These are phyloP conservation scores for Roridomyces roridus DNA, from an alignment of 768 basidiomycete species.

Conservation along the genomic window DNA sequence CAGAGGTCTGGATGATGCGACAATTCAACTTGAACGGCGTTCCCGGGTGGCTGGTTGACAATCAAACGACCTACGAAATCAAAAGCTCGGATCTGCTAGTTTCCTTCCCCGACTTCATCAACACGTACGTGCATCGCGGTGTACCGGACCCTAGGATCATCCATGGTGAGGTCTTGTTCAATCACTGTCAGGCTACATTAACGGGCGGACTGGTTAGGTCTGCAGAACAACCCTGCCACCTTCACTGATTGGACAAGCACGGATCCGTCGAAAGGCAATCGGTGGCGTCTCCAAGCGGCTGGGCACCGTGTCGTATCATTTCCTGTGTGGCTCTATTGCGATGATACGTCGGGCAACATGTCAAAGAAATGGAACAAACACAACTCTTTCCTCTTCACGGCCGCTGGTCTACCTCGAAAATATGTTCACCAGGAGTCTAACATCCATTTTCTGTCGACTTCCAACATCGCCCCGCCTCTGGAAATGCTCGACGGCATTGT, in stretches of 20 bases:
- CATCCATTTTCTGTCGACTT: conserved; percentile 27
- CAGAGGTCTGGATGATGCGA: conserved; percentile 5
- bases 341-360: conserved; percentile 38
- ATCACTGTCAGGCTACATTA: too few relatives aligned
- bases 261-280: conserved; percentile 5
- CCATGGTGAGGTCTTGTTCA: too few relatives aligned
- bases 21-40: too few relatives aligned
- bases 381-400: conserved; percentile 29
- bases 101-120: conserved; percentile 9
- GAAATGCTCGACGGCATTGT: conserved; percentile 38
- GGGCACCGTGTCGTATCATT: conserved; percentile 27
- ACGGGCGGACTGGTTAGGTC: too few relatives aligned
- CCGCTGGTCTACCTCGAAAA: conserved; percentile 18
- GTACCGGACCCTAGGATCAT: conserved; percentile 5
- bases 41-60: conserved; percentile 19
- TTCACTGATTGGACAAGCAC: background rate
- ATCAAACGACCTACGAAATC: conserved; percentile 3
- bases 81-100: conserved; percentile 2
- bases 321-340: conserved; percentile 33
- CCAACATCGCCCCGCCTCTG: conserved; percentile 33
- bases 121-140: background rate
- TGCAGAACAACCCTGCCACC: background rate
- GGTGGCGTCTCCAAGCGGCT: conserved; percentile 2
- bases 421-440: conserved; percentile 10
- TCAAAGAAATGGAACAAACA: conserved; percentile 35